Percentiles rank a stretch among this genome's conserved stretches.
These are phyloP conservation scores for Alternaria postmessia DNA, from an alignment of 2,329 filamentous ascomycete genomes.

Conservation along the genomic window DNA sequence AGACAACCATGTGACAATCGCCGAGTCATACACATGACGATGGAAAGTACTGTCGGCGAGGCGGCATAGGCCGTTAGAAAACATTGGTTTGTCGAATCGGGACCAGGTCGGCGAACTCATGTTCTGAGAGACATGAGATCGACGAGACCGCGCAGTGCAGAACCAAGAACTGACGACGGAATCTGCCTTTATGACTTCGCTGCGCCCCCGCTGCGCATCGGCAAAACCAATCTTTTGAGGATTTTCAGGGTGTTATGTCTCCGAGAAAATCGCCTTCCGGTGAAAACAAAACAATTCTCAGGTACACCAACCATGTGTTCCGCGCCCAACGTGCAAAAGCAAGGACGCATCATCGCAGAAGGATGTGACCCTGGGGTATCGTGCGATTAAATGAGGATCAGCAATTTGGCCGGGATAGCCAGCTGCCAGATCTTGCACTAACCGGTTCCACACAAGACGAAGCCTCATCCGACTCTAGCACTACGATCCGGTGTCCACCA, in stretches of 20 bases:
- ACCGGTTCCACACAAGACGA: background rate
- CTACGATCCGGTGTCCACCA: background rate
- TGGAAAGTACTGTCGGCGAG: background rate
- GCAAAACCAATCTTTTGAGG: background rate
- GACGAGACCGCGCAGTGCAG: background rate
- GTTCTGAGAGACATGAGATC: background rate
- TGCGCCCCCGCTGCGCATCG: background rate
- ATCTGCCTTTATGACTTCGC: background rate
- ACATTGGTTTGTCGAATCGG: conserved; percentile 4
- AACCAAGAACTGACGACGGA: background rate
- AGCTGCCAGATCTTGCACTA: conserved; percentile 10
- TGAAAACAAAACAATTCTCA: background rate
- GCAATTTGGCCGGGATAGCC: background rate
- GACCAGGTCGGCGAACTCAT: conserved; percentile 11
- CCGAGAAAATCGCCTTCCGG: background rate
- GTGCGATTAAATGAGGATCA: conserved; percentile 13
- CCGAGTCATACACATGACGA: conserved; percentile 9
- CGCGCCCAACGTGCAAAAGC: conserved; percentile 1
- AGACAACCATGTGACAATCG: background rate
- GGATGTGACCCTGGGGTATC: conserved; percentile 10
- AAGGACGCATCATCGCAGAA: background rate
- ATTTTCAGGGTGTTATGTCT: background rate
- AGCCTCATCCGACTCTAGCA: conserved; percentile 10
- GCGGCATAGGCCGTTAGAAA: background rate
- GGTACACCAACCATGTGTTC: conserved; percentile 1